Base-by-base conservation (phyloP, 805 yeast species). In the Zygotorulaspora florentina region DNA sequence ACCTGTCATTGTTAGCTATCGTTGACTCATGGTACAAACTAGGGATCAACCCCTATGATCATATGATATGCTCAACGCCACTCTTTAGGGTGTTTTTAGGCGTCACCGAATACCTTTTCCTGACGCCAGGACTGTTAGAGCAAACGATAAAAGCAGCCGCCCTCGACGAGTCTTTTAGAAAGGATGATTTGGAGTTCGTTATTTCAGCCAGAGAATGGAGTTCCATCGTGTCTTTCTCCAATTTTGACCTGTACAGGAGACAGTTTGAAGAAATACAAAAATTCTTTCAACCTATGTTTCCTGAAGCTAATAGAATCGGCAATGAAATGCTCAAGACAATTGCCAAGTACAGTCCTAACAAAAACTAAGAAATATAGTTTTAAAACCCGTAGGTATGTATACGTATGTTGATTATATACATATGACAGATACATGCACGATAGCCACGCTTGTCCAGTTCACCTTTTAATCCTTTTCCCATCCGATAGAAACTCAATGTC, bases 11-110 rank as follows among this genome's bases (percentile, higher is more conserved):
- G 31, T 68, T 93, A 45, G 95, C 95, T 1, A 89, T 93, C 39
- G 98, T 87, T 1, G 98, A 93, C 66, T 83, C 93, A 59, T 93
- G 99, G 99, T 79, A 76, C 58, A 82, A 81, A 52, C 68, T 87
- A 35, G 85, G 84, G 1, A 88, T 93, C 35, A 83, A 85, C 29
- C 99, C 99, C 3, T 91, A 93, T 61, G 96, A 91, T 64, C 99
- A 93, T 66, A 90, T 91, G 68, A 90, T 91, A 48, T 91, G 98
- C 62, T 87, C 96, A 1, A 93, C 99, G 0, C 99, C 99, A 10
- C 62, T 85, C 26, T 93, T 91, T 62, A 76, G 98, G 62, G 88
- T 93, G 34, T 88, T 93, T 67, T 73, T 93, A 34, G 98, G 98
- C 37, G 97, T 93, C 18, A 80, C 96, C 0, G 97, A 93, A 62